Base-by-base conservation (phyloP, 2,329 filamentous ascomycete species). In the Teratosphaeria gauchensis region DNA sequence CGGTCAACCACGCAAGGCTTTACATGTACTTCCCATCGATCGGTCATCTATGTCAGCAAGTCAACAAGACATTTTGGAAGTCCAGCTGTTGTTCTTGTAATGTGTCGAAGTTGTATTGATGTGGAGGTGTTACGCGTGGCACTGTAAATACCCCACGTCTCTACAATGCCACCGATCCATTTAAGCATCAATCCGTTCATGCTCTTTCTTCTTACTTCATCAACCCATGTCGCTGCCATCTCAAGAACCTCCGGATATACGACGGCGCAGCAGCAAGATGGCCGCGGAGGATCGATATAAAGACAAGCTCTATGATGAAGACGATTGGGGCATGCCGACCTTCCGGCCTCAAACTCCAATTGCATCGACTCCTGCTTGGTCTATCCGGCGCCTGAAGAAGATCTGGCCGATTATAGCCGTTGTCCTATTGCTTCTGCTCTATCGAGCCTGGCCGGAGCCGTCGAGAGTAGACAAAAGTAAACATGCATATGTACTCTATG, bases 401-500 rank as follows among this genome's bases (percentile, higher is more conserved):
- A 55, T 21, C 3, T 35, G 51, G 38, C 59, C 59, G 0, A 19
- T 52, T 3, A 14, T 61, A 12, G 57, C 30, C 5, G n/a, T 59
- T 28, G 14, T 53, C 7, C 31, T 59, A 24, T 51, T 62, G 6
- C 30, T 59, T 6, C 19, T 60, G n/a, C 24, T 60, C 8, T 62
- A 56, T 21, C 58, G 42, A 31, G 4, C 48, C 30, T 58, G 60
- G 58, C 58, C 60, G 24, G 16, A 6, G 19, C 57, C 55, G 19
- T 55, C 42, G 5, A 46, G 42, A 8, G 46, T 54, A 16, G 55
- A 63, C 57, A 76, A 74, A 74, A 69, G 64, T 7, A 68, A 66
- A 24, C 76, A 69, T 59, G 76, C 76, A 16, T 78, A 78, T 64
- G 73, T 71, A 38, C 67, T 76, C 52, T 78, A 78, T 64, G 75